Conservation (phyloP, 2,329 filamentous ascomycete species). For the Cladosporium phlei region DNA sequence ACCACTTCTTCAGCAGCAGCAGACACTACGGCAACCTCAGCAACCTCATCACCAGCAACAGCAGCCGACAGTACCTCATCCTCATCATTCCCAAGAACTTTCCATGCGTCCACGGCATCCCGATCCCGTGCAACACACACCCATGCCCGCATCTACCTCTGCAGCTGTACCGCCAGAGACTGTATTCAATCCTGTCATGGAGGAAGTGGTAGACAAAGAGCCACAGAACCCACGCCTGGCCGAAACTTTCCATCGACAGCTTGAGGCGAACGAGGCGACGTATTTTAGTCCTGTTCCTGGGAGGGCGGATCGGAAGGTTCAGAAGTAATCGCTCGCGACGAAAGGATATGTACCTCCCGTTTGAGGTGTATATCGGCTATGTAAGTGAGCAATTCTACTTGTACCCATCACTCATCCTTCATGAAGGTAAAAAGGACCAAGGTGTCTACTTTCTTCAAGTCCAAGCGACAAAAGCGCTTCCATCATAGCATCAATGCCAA, state of each 20-base stretch:
- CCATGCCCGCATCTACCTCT: background rate
- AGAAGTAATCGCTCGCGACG: background rate
- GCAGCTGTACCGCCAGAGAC: background rate
- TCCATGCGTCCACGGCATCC: background rate
- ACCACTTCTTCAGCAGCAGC: background rate
- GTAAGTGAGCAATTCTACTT: too few species aligned
- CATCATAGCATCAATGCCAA: background rate
- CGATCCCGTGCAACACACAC: background rate
- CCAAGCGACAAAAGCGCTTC: background rate
- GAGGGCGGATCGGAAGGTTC: slow-evolving; percentile 3
- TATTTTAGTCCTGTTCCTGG: slow-evolving; percentile 15
- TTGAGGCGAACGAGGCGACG: slow-evolving; percentile 10
- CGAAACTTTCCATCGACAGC: slow-evolving; percentile 1
- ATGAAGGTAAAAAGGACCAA: background rate
- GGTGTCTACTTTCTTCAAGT: background rate
- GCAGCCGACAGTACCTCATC: background rate
- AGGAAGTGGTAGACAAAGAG: background rate
- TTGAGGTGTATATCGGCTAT: too few species aligned
- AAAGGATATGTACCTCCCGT: too few species aligned
- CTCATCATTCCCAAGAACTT: background rate
- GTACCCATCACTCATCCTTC: too few species aligned
- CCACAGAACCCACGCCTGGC: slow-evolving; percentile 12
- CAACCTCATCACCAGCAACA: background rate
- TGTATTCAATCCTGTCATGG: background rate
- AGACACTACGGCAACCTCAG: background rate